A percentile compares a stretch with the other conserved stretches of the same genome.
phyloP scores from a whole-genome alignment of 2,329 filamentous ascomycete genomes.

The Aureobasidium sp. region DNA sequence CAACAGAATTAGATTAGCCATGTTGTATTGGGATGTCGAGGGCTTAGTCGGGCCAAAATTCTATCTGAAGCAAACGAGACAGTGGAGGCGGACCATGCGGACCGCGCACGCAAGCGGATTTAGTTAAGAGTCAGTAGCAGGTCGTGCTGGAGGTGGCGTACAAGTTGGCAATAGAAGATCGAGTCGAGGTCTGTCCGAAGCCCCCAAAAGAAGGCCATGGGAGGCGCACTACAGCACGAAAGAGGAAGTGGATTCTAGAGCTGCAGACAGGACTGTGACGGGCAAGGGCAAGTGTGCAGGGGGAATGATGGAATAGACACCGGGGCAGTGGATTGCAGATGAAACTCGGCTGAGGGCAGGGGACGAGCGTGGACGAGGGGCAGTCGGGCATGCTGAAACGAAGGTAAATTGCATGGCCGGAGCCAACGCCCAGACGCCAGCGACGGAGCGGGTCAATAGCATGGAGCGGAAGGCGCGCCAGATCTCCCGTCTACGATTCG shows the following conservation, averaged over 20 bases:
- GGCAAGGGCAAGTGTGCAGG: neutral
- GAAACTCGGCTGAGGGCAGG: constrained; percentile 10
- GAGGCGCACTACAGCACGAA: neutral
- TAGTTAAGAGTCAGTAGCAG: constrained; percentile 1
- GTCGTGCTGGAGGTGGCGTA: constrained; percentile 6
- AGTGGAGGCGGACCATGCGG: constrained; percentile 13
- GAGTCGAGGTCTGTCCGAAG: constrained; percentile 1
- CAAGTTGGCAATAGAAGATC: constrained; percentile 3
- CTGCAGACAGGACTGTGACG: neutral
- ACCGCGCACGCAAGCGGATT: constrained; percentile 11
- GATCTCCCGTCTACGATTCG: constrained; percentile 1
- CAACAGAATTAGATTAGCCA: constrained; percentile 7
- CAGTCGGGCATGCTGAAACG: constrained; percentile 12
- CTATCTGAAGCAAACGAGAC: constrained; percentile 15
- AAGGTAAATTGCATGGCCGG: constrained; percentile 10
- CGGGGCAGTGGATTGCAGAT: neutral
- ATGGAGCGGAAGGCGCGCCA: constrained; percentile 5
- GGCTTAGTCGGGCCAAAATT: constrained; percentile 3
- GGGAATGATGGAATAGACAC: neutral
- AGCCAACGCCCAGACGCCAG: constrained; percentile 5
- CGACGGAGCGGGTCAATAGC: neutral
- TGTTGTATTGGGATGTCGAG: constrained; percentile 5
- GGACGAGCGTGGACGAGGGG: neutral
- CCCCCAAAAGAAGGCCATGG: neutral
- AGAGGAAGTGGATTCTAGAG: neutral